These are phyloP conservation scores for Cystobasidium slooffiae DNA, from an alignment of 1,284 basidiomycete genomes.

Conservation along the genomic window DNA sequence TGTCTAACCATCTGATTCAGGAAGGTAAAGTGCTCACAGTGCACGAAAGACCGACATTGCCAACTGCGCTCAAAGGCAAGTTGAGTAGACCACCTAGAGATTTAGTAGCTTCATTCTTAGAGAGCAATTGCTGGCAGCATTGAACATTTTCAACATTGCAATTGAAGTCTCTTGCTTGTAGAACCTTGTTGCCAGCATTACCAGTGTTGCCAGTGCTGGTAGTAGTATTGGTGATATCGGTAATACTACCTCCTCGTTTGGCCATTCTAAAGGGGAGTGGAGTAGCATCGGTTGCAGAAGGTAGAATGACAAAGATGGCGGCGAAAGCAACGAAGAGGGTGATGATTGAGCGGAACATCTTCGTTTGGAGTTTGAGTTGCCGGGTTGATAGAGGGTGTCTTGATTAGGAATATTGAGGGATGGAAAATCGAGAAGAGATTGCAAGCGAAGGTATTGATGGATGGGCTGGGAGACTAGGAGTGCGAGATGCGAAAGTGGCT, in stretches of 20 bases:
- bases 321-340: slow-evolving; percentile 2
- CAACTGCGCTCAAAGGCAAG: slow-evolving; percentile 23
- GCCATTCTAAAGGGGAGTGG: slow-evolving; percentile 17
- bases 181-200: no score
- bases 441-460: no score
- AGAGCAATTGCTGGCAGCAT: slow-evolving; percentile 40
- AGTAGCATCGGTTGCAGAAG: slow-evolving; percentile 19
- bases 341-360: slow-evolving; percentile 11
- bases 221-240: neutral
- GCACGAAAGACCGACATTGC: slow-evolving; percentile 36
- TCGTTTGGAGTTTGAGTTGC: neutral
- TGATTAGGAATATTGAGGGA: neutral
- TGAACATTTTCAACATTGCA: slow-evolving; percentile 39
- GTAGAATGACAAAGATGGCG: slow-evolving; percentile 4
- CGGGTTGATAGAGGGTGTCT: neutral
- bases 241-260: neutral
- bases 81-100: slow-evolving; percentile 31
- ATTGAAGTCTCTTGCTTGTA: slow-evolving; percentile 32
- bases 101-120: slow-evolving; percentile 32
- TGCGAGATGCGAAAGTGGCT: neutral
- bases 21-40: neutral
- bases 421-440: neutral
- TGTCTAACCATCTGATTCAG: no score
- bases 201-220: no score
- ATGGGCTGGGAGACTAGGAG: neutral